Evolutionary conservation across 139 green algal species (phyloP), one percentile per base, ranked within the genome.

Genomic region (Gonium pectorale): DNA sequence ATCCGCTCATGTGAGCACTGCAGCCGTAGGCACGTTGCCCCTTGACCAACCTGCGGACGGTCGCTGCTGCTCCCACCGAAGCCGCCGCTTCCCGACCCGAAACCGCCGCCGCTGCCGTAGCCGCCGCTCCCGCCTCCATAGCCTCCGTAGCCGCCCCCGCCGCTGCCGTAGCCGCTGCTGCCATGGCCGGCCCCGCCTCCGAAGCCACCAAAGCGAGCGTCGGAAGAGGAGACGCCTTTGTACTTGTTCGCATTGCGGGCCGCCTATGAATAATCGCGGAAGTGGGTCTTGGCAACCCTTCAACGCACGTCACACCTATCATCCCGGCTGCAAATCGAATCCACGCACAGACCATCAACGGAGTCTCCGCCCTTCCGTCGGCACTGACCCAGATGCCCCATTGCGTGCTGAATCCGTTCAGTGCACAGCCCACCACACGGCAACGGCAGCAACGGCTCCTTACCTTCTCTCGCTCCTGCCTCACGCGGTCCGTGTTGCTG

Each of bases 181-280:
- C 46, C 43, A 37, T 33, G n/a, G 27, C 52, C 72, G 31, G 31
- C 13, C 31, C 33, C 35, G 27, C 52, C 64, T 21, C 66, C 86
- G 33, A 54, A 54, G 22, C 80, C 81, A 5, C 59, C 66, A 0
- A n/a, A n/a, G n/a, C 89, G 75, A 38, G 87, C 79, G 31, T 90
- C 88, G 44, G 83, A 78, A 11, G 90, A 90, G 0, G 94, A 96
- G 15, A 97, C 90, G 5, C 95, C 95, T 0, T 51, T 91, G 86
- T 96, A 97, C 86, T 98, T 98, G 56, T 81, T 75, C 27, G 89
- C 89, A 63, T 95, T 95, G 35, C 85, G 85, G 64, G 88, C 89
- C 33, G 93, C 93, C 90, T 94, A 83, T 2, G 2, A 41, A 6
- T 8, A 40, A n/a, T n/a, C n/a, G n/a, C n/a, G n/a, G n/a, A n/a